These are phyloP conservation scores for Oryza glumipatula DNA, from an alignment of 176 grass and related monocot genomes.

Conservation along the genomic window DNA sequence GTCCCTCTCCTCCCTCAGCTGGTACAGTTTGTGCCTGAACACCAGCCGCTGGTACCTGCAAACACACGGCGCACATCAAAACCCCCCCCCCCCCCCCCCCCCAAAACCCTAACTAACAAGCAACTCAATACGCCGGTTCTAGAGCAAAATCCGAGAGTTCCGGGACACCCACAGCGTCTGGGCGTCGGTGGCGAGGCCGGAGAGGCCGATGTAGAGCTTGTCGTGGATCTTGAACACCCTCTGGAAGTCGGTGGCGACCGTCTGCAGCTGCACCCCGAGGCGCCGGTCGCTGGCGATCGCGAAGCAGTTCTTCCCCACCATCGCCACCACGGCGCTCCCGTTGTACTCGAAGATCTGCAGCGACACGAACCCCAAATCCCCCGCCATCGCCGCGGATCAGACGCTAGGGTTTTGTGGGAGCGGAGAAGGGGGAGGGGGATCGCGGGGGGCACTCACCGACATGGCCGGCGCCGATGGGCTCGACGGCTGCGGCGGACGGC, in stretches of 20 bases:
- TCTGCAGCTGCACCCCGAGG: slow-evolving; percentile 93
- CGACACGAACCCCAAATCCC: too few relatives aligned
- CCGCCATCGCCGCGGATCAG: too few relatives aligned
- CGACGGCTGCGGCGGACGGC: neutral
- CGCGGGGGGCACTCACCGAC: slow-evolving; percentile 55
- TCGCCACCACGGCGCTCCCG: slow-evolving; percentile 89
- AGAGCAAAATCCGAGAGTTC: neutral
- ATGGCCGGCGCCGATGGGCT: slow-evolving; percentile 30
- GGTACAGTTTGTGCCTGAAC: slow-evolving; percentile 80
- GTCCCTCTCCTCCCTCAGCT: slow-evolving; percentile 87
- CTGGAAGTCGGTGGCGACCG: slow-evolving; percentile 92
- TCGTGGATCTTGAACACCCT: slow-evolving; percentile 92
- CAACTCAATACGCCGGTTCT: neutral
- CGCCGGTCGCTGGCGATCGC: slow-evolving; percentile 92
- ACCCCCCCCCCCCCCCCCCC: slow-evolving; percentile 6
- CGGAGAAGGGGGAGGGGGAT: neutral
- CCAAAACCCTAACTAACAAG: slow-evolving; percentile 14
- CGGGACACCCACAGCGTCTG: slow-evolving; percentile 71
- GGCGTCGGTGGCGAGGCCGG: slow-evolving; percentile 84
- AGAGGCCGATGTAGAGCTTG: slow-evolving; percentile 92
- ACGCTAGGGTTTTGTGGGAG: slow-evolving; percentile 14
- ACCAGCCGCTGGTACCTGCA: slow-evolving; percentile 73
- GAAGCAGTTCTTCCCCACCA: slow-evolving; percentile 99
- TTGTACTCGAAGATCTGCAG: slow-evolving; percentile 98
- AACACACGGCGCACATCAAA: slow-evolving; percentile 25